Base-by-base conservation (phyloP, 495 filamentous ascomycete species). In the Podospora australis region DNA sequence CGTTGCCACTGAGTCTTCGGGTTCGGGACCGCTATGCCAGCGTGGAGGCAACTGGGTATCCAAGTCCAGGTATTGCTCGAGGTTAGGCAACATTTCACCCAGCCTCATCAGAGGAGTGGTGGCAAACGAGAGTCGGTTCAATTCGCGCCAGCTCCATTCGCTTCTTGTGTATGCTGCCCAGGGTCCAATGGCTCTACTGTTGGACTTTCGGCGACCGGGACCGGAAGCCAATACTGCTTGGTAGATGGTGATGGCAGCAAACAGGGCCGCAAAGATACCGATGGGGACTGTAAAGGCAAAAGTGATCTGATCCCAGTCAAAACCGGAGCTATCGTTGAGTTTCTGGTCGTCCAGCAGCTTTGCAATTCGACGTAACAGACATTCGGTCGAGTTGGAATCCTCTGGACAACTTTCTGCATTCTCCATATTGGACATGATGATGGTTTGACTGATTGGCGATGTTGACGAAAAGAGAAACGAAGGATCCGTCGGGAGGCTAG, bases 91-190 rank as follows among this genome's bases (percentile, higher is more conserved):
- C n/a, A n/a, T n/a, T n/a, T n/a, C 39, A 4, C 39, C 22, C 6
- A 41, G 6, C 20, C 4, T 21, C n/a, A 8, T 6, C 17, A 41
- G n/a, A 22, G 39, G 39, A 6, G 39, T 41, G 5, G 39, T 19
- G n/a, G 39, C 39, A 41, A 41, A 21, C 6, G 39, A 41, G 17
- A 41, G 5, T 14, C 39, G 14, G 39, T 21, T 41, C 13, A 41
- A 41, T 3, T 41, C 39, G 14, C 39, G 20, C 39, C 39, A 41
- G 20, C 39, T 41, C 39, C 39, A 41, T 41, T 41, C 39, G 7
- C 11, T 21, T 41, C 20, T 41, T 16, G 39, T 41, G 6, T 21
- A n/a, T 4, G n/a, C 3, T 19, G 39, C 39, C 39, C 39, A 41
- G 22, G 39, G 19, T 2, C 39, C 39, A 24, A 41, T 41, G 14